Conservation (phyloP, 2,329 filamentous ascomycete species). For the Aspergillus fructus region DNA sequence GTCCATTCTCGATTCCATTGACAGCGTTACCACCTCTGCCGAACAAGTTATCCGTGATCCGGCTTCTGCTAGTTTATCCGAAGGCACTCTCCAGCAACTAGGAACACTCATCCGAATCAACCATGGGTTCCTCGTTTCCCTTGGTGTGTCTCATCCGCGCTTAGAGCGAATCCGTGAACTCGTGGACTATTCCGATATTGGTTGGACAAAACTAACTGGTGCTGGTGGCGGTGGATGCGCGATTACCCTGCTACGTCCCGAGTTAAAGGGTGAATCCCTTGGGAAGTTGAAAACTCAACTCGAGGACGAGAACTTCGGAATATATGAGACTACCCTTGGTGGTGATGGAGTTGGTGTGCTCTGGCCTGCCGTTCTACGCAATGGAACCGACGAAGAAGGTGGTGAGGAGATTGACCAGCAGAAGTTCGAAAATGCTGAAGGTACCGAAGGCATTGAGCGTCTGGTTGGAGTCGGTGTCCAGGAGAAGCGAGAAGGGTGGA, state of each 20-base stretch:
- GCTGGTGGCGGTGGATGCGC: conserved; percentile 95
- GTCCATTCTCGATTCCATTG: conserved; percentile 80
- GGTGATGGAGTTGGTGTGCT: conserved; percentile 93
- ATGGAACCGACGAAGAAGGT: conserved; percentile 75
- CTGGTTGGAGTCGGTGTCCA: conserved; percentile 76
- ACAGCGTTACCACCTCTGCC: conserved; percentile 59
- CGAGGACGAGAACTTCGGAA: conserved; percentile 70
- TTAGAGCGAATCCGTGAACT: conserved; percentile 89
- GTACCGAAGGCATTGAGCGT: conserved; percentile 79
- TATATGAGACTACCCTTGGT: conserved; percentile 85
- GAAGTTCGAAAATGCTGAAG: conserved; percentile 79
- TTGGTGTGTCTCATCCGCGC: conserved; percentile 92
- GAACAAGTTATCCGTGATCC: conserved; percentile 57
- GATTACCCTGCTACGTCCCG: conserved; percentile 81
- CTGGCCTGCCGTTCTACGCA: conserved; percentile 87
- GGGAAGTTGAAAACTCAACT: conserved; percentile 65
- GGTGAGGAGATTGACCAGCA: conserved; percentile 93
- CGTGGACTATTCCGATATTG: conserved; percentile 82
- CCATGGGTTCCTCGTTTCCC: conserved; percentile 83
- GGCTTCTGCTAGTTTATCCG: conserved; percentile 65
- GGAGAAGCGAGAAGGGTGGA: conserved; percentile 76
- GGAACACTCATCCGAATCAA: conserved; percentile 92
- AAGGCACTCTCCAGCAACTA: conserved; percentile 66
- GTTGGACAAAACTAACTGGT: conserved; percentile 96
- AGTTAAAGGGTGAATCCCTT: conserved; percentile 57